Evolutionary conservation across 768 basidiomycete species (phyloP).

Genomic region (Rhizopogon sp.): DNA sequence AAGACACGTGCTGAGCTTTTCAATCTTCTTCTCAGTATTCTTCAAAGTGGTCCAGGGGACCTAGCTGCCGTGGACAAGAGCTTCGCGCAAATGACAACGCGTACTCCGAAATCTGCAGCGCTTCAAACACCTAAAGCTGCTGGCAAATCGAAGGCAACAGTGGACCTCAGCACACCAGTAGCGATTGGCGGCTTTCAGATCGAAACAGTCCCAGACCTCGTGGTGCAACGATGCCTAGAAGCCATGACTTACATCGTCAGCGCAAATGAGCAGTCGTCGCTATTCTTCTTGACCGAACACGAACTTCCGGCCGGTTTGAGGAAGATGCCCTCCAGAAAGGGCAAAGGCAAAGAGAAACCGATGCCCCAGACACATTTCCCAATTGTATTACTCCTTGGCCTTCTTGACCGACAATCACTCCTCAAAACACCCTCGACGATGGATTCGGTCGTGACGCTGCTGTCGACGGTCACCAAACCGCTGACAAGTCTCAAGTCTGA

Average conservation of each 20-base stretch:
- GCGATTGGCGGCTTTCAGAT: constrained; percentile 51
- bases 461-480: constrained; percentile 86
- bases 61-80: constrained; percentile 88
- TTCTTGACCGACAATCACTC: constrained; percentile 83
- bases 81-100: constrained; percentile 86
- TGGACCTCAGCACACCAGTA: constrained; percentile 48
- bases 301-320: constrained; percentile 80
- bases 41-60: constrained; percentile 95
- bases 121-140: constrained; percentile 40
- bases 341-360: constrained; percentile 93
- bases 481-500: constrained; percentile 58
- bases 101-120: constrained; percentile 46
- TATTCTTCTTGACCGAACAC: constrained; percentile 96
- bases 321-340: constrained; percentile 70
- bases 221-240: constrained; percentile 93
- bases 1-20: constrained; percentile 90
- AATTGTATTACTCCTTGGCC: constrained; percentile 80
- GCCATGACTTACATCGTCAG: constrained; percentile 84
- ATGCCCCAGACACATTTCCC: constrained; percentile 81
- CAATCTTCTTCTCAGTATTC: constrained; percentile 87
- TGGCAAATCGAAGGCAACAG: constrained; percentile 63
- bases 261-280: constrained; percentile 75
- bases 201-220: constrained; percentile 86
- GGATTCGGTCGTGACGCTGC: constrained; percentile 85
- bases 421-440: constrained; percentile 87